Evolutionary conservation across 2,329 filamentous ascomycete species (phyloP).

Genomic region (Coleophoma crateriformis): DNA sequence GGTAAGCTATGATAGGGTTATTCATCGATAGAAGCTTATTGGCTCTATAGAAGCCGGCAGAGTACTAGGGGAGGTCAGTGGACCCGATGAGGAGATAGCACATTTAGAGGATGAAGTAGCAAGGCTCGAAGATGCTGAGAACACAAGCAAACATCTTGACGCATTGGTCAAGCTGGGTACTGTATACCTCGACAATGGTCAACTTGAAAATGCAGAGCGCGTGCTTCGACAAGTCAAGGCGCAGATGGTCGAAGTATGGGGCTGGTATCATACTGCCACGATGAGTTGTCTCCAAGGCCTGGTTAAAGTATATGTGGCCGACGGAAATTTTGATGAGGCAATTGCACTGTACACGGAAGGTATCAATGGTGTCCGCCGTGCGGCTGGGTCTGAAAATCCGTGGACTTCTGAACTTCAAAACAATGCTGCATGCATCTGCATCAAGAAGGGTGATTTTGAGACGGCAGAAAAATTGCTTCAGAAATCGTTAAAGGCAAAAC

Average conservation of each 20-base stretch:
- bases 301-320: neutral
- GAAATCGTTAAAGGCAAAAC: neutral
- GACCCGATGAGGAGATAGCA: neutral
- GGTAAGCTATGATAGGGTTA: too few relatives aligned
- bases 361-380: neutral
- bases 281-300: neutral
- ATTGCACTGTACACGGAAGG: neutral
- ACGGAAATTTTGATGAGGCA: neutral
- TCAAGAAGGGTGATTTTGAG: neutral
- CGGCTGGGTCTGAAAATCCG: neutral
- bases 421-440: neutral
- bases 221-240: neutral
- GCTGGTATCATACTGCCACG: neutral
- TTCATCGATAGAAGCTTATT: too few relatives aligned
- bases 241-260: neutral
- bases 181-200: neutral
- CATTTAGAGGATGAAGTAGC: neutral
- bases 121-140: neutral
- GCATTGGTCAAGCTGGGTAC: neutral
- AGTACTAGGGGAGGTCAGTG: neutral
- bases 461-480: neutral
- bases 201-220: neutral
- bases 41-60: neutral
- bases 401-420: neutral
- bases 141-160: neutral